phyloP scores from a whole-genome alignment of 108 stramenopile species.

The Cafeteria roenbergensis region DNA sequence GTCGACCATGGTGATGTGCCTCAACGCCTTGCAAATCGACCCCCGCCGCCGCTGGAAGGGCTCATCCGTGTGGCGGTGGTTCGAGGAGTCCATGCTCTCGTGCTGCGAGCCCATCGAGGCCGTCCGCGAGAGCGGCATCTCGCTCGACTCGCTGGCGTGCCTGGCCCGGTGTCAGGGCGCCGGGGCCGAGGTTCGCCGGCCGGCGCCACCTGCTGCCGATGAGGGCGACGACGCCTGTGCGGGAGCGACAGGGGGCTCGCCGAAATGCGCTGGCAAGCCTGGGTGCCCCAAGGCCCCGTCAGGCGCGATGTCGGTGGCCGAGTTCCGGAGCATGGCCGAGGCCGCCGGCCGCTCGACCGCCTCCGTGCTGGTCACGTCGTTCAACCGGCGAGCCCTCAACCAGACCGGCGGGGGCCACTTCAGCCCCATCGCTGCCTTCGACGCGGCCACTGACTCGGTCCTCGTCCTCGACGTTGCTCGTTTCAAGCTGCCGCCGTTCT shows the following conservation, averaged over 20 bases:
- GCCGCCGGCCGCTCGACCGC: constrained; percentile 44
- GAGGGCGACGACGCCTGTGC: too few relatives aligned
- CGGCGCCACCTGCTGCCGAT: too few relatives aligned
- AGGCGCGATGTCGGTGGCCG: constrained; percentile 54
- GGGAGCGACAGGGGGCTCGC: too few relatives aligned
- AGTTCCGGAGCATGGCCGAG: constrained; percentile 55
- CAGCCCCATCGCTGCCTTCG: constrained; percentile 71
- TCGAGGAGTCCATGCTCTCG: constrained; percentile 49
- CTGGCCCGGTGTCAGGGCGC: constrained; percentile 36
- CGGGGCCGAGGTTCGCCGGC: too few relatives aligned
- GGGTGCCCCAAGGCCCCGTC: constrained; percentile 36
- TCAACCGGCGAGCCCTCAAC: constrained; percentile 45
- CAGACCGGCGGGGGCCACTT: constrained; percentile 90
- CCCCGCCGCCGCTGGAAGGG: constrained; percentile 77
- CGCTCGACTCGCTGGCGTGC: constrained; percentile 21
- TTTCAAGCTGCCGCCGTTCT: constrained; percentile 88
- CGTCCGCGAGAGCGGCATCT: constrained; percentile 26
- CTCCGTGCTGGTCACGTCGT: constrained; percentile 49
- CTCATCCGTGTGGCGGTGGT: constrained; percentile 67
- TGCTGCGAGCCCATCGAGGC: constrained; percentile 57
- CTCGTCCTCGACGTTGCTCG: constrained; percentile 87
- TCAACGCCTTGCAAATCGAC: constrained; percentile 84
- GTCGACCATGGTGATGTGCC: constrained; percentile 65
- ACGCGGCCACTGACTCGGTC: constrained; percentile 55
- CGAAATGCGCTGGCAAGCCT: too few relatives aligned